phyloP scores from a whole-genome alignment of 2,329 filamentous ascomycete genomes.

The Paramyrothecium sp. region DNA sequence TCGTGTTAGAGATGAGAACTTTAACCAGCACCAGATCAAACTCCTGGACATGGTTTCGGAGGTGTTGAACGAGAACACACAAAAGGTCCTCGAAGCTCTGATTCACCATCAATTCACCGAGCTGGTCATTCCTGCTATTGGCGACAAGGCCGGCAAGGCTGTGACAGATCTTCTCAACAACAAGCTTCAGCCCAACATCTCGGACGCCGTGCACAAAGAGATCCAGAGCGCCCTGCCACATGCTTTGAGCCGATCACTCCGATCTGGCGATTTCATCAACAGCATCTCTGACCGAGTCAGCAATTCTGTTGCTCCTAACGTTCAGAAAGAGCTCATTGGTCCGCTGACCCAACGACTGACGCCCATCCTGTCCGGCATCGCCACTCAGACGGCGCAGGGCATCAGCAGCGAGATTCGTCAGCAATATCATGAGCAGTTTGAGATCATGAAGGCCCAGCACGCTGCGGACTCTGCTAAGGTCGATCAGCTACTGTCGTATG shows the following conservation, averaged over 20 bases:
- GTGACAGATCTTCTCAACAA: conserved; percentile 71
- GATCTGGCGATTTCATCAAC: conserved; percentile 71
- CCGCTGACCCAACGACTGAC: conserved; percentile 63
- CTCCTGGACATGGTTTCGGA: conserved; percentile 58
- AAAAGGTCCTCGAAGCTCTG: conserved; percentile 73
- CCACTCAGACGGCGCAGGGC: conserved; percentile 65
- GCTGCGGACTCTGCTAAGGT: conserved; percentile 62
- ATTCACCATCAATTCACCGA: conserved; percentile 74
- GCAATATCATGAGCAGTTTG: conserved; percentile 50
- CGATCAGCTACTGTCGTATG: conserved; percentile 66
- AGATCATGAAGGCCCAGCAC: conserved; percentile 49
- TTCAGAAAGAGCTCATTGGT: conserved; percentile 68
- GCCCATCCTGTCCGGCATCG: conserved; percentile 64
- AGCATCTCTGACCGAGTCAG: conserved; percentile 68
- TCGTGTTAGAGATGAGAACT: conserved; percentile 47
- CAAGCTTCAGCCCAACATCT: conserved; percentile 65
- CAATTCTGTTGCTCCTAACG: conserved; percentile 61
- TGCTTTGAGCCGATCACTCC: conserved; percentile 52
- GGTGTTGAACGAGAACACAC: conserved; percentile 61
- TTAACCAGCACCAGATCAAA: conserved; percentile 51
- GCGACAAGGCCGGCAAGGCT: conserved; percentile 63
- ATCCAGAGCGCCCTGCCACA: conserved; percentile 70
- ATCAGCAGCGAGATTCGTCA: conserved; percentile 68
- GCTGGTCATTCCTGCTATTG: conserved; percentile 72
- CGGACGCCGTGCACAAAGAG: conserved; percentile 68